Percentiles rank a stretch among this genome's conserved stretches.
Evolutionary conservation across 208 protist species (phyloP).

Genomic region (Leptomonas seymouri): DNA sequence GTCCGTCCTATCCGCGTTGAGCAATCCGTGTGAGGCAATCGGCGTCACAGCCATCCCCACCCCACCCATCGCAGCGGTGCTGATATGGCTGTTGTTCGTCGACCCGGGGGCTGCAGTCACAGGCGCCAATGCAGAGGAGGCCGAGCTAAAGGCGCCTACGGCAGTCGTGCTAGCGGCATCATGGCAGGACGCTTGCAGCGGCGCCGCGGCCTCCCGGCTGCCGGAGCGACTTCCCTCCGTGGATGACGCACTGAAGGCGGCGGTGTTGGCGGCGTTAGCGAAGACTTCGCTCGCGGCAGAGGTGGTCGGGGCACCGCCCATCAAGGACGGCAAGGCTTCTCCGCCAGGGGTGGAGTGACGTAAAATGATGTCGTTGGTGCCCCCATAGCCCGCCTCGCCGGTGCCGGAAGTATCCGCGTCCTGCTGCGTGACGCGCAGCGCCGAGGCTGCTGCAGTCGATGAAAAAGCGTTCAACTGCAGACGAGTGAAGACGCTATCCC

Average conservation of each 20-base stretch:
- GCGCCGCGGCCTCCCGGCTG: slow-evolving; percentile 24
- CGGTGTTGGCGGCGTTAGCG: background rate
- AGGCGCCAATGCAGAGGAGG: background rate
- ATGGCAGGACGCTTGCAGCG: slow-evolving; percentile 2
- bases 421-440: background rate
- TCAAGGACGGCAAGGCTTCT: background rate
- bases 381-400: slow-evolving; percentile 1
- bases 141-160: background rate
- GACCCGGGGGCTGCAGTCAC: background rate
- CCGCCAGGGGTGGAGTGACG: slow-evolving; percentile 6
- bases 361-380: slow-evolving; percentile 16
- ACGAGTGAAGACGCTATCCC: background rate
- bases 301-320: background rate
- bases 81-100: background rate
- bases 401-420: slow-evolving; percentile 14
- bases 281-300: background rate
- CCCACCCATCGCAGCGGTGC: background rate
- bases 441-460: background rate
- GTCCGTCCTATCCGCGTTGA: background rate
- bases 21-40: slow-evolving; percentile 5
- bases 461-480: background rate
- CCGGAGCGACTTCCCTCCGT: slow-evolving; percentile 18
- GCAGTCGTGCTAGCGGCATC: background rate
- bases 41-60: background rate
- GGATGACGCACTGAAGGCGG: slow-evolving; percentile 1